A percentile compares a stretch with the other conserved stretches of the same genome.
Evolutionary conservation across 2,329 filamentous ascomycete species (phyloP).

Genomic region (Colletotrichum salicis): DNA sequence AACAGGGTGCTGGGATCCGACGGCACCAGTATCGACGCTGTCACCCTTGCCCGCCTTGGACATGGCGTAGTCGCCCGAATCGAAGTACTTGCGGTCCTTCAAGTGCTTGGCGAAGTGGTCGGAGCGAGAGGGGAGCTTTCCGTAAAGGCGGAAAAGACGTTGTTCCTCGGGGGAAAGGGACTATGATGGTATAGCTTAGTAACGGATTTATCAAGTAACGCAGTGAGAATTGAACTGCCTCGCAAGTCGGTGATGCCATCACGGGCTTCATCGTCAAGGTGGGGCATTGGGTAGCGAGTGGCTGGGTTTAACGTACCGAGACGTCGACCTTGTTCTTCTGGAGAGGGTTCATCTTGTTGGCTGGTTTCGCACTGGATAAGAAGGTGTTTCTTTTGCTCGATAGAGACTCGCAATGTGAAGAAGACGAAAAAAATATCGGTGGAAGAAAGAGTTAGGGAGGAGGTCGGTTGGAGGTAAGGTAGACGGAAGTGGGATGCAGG

Average conservation of each 20-base stretch:
- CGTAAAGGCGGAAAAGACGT: constrained; percentile 95
- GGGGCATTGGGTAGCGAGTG: constrained; percentile 30
- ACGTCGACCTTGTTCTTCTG: constrained; percentile 99
- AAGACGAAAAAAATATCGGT: not conserved
- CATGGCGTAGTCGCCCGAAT: constrained; percentile 95
- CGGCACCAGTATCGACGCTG: constrained; percentile 90
- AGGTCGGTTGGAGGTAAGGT: constrained; percentile 21
- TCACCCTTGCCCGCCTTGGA: constrained; percentile 97
- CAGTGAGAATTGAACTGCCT: not conserved
- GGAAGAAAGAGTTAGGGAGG: constrained; percentile 3
- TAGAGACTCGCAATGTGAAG: not conserved
- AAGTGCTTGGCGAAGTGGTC: constrained; percentile 98
- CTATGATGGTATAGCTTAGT: constrained; percentile 58
- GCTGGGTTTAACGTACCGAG: constrained; percentile 72
- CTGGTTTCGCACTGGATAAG: not conserved
- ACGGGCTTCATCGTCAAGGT: constrained; percentile 12
- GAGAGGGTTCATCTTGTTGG: constrained; percentile 84
- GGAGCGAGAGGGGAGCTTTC: constrained; percentile 96
- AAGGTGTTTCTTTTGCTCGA: not conserved
- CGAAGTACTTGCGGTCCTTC: constrained; percentile 99
- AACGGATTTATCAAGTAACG: constrained; percentile 11
- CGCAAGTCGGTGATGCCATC: constrained; percentile 15
- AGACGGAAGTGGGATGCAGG: constrained; percentile 24
- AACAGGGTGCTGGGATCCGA: constrained; percentile 93
- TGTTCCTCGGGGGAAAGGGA: constrained; percentile 94